Percentiles rank a stretch among this genome's conserved stretches.
phyloP scores from a whole-genome alignment of 257 asterid genomes.

The Rhazya stricta region DNA sequence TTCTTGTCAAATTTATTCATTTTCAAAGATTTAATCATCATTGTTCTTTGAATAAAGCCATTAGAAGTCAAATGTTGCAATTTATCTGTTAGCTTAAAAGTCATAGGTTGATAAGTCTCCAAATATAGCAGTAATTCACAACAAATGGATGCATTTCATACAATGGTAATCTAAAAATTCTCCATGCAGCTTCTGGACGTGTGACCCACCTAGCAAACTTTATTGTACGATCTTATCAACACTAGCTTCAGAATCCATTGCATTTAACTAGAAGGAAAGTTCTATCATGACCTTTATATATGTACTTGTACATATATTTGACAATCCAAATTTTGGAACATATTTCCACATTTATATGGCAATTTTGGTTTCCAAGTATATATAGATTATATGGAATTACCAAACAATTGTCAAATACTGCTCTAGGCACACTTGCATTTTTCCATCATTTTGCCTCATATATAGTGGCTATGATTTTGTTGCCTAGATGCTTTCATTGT shows the following conservation, averaged over 20 bases:
- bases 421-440: neutral
- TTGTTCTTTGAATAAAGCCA: neutral
- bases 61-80: neutral
- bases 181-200: neutral
- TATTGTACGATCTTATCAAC: neutral
- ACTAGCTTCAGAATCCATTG: neutral
- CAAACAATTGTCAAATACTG: neutral
- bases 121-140: neutral
- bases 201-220: neutral
- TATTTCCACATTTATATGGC: neutral
- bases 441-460: neutral
- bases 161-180: neutral
- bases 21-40: neutral
- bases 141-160: neutral
- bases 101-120: neutral
- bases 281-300: constrained; percentile 1
- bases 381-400: neutral
- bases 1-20: neutral
- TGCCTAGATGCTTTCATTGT: neutral
- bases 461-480: neutral
- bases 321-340: neutral
- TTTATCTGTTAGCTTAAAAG: neutral
- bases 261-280: neutral
- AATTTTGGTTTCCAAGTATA: neutral
- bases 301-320: constrained; percentile 5